Base-by-base conservation (phyloP, 192 early-diverging fungal genomes). In the Gonapodya prolifera region DNA sequence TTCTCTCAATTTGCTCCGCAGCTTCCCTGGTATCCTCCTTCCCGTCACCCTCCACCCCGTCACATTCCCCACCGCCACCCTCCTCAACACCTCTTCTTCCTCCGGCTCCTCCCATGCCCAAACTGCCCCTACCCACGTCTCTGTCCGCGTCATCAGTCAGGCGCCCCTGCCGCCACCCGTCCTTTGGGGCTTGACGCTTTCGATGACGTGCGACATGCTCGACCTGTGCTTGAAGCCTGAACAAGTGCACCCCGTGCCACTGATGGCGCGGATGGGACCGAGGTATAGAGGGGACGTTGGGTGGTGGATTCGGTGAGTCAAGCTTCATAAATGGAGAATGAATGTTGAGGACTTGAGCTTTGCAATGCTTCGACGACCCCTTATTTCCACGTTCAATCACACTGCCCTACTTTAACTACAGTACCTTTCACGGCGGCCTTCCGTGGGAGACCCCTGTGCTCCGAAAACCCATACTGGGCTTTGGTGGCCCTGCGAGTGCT, bases 141-240 rank as follows among this genome's bases (percentile, higher is more conserved):
- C 45, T 8, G 23, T 23, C 23, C 8, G 8, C 45, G 23, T 61
- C 23, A 61, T 61, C 45, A 16, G 8, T 16, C 45, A 61, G 8
- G 8, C 8, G 8, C 45, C 45, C 45, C 45, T 16, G 8, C 45
- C 45, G 8, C 45, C 45, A 29, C 71, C 71, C 32, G 31, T 73
- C 29, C 71, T 73, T 2, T 73, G 71, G 71, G 71, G 71, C 8
- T 32, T 73, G 18, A 73, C 71, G 2, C 71, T 73, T 30, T 73
- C 28, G 18, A 73, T 73, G 18, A 32, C 71, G 32, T 73, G 8
- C 8, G 71, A 73, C 29, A 8, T 73, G 8, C 23, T 61, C 8
- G 45, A 61, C 23, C 8, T 61, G 45, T 61, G 45, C 45, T 16
- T 61, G 45, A 23, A 61, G 23, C 45, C 45, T 8, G 45, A 23